These are phyloP conservation scores for Aureobasidium sp. DNA, from an alignment of 2,329 filamentous ascomycete genomes.

Conservation along the genomic window DNA sequence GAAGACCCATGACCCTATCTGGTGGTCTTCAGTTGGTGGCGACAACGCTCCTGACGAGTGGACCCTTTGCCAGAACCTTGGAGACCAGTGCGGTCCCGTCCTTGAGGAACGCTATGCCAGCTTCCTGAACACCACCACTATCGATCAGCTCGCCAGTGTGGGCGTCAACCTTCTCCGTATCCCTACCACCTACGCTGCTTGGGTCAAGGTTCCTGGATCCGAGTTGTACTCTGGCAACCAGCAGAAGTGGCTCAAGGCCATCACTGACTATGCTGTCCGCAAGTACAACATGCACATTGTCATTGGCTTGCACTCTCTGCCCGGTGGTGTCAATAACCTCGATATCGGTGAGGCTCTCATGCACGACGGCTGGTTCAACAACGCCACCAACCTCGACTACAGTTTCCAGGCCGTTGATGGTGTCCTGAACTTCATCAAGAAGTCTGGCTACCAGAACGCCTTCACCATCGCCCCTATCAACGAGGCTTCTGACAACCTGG, in stretches of 20 bases:
- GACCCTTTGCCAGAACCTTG: background rate
- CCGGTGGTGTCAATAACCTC: background rate
- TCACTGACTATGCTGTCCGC: background rate
- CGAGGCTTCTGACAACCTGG: background rate
- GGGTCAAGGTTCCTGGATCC: background rate
- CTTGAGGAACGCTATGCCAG: background rate
- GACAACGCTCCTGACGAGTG: slow-evolving; percentile 14
- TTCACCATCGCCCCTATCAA: background rate
- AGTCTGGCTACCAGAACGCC: background rate
- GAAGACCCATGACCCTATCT: background rate
- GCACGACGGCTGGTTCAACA: background rate
- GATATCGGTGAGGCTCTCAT: background rate
- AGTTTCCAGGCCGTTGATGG: background rate
- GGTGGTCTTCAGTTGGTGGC: slow-evolving; percentile 19
- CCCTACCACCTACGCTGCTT: slow-evolving; percentile 13
- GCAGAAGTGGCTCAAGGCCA: background rate
- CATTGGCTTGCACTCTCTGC: background rate
- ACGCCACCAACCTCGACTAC: background rate
- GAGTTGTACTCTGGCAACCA: background rate
- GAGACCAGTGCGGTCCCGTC: background rate
- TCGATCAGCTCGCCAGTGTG: background rate
- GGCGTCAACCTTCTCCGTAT: background rate
- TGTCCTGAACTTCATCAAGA: background rate
- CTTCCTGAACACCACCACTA: background rate
- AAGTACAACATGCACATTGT: background rate